These are phyloP conservation scores for Ceratobasidium sp. DNA, from an alignment of 1,284 basidiomycete species.

Conservation along the genomic window DNA sequence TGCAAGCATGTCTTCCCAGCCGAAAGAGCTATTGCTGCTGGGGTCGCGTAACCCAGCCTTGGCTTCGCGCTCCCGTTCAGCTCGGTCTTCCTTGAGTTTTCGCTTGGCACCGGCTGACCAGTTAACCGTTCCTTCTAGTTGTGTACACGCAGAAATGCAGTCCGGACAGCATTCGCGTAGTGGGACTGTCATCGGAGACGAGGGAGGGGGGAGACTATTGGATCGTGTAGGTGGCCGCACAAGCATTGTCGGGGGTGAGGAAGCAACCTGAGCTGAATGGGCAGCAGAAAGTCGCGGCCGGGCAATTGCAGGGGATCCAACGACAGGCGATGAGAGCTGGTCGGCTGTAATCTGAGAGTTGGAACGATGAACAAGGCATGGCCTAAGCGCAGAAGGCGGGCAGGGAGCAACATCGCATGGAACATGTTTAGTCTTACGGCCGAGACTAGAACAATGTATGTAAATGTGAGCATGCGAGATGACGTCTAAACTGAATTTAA, in stretches of 20 bases:
- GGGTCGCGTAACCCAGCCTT: conserved; percentile 32
- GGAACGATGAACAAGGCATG: conserved; percentile 39
- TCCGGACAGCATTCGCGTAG: conserved; percentile 39
- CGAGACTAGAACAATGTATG: conserved; percentile 13
- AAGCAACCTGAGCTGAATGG: conserved; percentile 1
- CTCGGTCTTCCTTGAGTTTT: conserved; percentile 38
- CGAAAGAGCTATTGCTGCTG: conserved; percentile 13
- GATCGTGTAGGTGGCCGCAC: conserved; percentile 40
- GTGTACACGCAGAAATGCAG: not conserved
- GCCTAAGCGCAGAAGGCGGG: conserved; percentile 9
- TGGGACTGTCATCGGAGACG: conserved; percentile 19
- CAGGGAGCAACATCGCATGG: conserved; percentile 18
- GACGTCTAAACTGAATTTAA: conserved; percentile 33
- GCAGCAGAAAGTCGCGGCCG: conserved; percentile 25
- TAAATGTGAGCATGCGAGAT: conserved; percentile 19
- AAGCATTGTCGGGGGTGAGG: conserved; percentile 24
- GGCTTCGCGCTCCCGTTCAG: conserved; percentile 37
- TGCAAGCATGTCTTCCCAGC: conserved; percentile 41
- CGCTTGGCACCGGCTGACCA: conserved; percentile 32
- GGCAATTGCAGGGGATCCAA: not conserved
- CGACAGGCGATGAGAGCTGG: not conserved
- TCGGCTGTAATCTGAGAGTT: conserved; percentile 9
- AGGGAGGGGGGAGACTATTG: conserved; percentile 40
- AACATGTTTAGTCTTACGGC: conserved; percentile 22
- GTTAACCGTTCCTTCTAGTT: conserved; percentile 26